Percentiles rank a stretch among this genome's conserved stretches.
These are phyloP conservation scores for Colletotrichum truncatum DNA, from an alignment of 2,329 filamentous ascomycete genomes.

Conservation along the genomic window DNA sequence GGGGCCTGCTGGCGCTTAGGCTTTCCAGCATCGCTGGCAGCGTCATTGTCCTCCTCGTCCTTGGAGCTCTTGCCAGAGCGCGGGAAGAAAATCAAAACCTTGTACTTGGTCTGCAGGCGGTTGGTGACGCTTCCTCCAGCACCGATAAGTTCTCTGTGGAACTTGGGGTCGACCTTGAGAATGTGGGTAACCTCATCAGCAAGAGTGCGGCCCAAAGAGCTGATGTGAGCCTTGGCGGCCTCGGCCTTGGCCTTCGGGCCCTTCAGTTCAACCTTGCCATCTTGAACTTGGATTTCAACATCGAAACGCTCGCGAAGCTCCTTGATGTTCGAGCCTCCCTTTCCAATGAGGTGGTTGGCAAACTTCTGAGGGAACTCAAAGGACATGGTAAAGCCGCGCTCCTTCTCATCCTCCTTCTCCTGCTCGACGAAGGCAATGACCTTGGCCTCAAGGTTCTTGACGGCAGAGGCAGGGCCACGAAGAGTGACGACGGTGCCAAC, in stretches of 20 bases:
- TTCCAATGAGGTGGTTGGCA: constrained; percentile 83
- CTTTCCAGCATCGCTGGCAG: constrained; percentile 72
- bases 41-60: constrained; percentile 78
- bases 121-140: constrained; percentile 89
- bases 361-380: constrained; percentile 97
- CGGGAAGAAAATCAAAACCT: constrained; percentile 95
- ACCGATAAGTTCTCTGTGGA: constrained; percentile 93
- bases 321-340: constrained; percentile 72
- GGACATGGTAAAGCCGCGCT: constrained; percentile 84
- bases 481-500: constrained; percentile 73
- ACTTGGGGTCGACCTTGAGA: constrained; percentile 92
- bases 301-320: constrained; percentile 74
- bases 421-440: constrained; percentile 83
- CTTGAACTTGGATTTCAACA: constrained; percentile 85
- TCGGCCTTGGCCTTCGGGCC: constrained; percentile 96
- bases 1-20: constrained; percentile 76
- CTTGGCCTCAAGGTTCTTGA: constrained; percentile 77
- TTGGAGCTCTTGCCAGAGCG: constrained; percentile 68
- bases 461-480: constrained; percentile 78
- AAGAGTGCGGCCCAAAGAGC: constrained; percentile 79
- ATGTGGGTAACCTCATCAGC: constrained; percentile 90
- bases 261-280: constrained; percentile 95
- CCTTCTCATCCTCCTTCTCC: constrained; percentile 91
- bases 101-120: constrained; percentile 90
- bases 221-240: constrained; percentile 83